Percentiles rank a stretch among this genome's conserved stretches.
phyloP scores from a whole-genome alignment of 257 asterid species.

The Apocynum venetum region DNA sequence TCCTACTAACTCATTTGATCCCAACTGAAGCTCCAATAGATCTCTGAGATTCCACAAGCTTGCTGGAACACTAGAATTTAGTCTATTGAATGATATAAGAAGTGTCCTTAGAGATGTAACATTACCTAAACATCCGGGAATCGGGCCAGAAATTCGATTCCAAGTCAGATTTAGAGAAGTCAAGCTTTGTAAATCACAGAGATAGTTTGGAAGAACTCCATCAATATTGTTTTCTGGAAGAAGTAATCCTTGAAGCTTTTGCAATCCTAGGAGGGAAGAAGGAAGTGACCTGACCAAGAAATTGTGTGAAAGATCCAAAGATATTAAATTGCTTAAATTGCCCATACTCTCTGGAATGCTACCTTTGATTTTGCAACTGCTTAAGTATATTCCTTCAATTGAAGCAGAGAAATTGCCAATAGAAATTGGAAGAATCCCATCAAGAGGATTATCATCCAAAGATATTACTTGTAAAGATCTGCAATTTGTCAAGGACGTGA shows the following conservation, averaged over 20 bases:
- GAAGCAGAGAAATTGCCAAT: conserved; percentile 11
- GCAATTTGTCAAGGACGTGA: conserved; percentile 18
- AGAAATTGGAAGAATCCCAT: conserved; percentile 7
- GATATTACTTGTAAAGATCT: not conserved
- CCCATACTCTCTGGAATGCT: conserved; percentile 7
- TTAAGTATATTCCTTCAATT: not conserved
- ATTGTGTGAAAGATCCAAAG: not conserved
- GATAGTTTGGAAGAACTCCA: not conserved
- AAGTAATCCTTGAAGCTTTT: not conserved
- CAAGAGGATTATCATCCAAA: not conserved
- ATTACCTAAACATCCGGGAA: conserved; percentile 7
- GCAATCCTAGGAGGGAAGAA: not conserved
- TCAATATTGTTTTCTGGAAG: not conserved
- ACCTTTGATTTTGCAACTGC: not conserved
- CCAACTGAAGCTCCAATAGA: not conserved
- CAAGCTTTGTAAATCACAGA: not conserved
- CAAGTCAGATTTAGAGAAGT: not conserved
- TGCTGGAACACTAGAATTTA: not conserved
- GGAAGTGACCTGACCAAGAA: conserved; percentile 2
- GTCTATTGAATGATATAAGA: not conserved
- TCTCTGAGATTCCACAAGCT: not conserved
- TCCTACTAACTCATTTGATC: not conserved
- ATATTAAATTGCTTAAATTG: not conserved
- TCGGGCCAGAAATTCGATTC: not conserved
- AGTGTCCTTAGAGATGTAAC: conserved; percentile 1